phyloP scores from a whole-genome alignment of 805 yeast genomes.

The Pichia paraexigua region DNA sequence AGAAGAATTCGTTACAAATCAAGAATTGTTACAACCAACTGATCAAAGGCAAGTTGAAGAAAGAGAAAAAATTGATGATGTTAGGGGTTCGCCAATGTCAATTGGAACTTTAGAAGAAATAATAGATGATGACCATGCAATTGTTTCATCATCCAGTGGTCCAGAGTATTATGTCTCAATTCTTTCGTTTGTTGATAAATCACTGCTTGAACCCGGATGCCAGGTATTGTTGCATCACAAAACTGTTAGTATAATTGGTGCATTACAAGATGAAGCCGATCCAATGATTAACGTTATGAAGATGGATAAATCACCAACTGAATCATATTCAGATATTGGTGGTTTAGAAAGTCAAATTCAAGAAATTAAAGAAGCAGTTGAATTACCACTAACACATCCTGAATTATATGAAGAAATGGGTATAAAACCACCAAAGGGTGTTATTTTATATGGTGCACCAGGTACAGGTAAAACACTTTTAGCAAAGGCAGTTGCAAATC shows the following conservation, averaged over 20 bases:
- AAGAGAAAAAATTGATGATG: constrained; percentile 87
- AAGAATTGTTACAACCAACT: constrained; percentile 90
- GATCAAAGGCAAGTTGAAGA: constrained; percentile 97
- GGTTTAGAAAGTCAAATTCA: constrained; percentile 94
- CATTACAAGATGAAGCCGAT: constrained; percentile 95
- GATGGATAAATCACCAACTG: constrained; percentile 95
- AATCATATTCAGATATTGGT: constrained; percentile 94
- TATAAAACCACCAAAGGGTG: constrained; percentile 97
- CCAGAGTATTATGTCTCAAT: constrained; percentile 97
- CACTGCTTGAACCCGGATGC: constrained; percentile 92
- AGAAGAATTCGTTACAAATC: constrained; percentile 92
- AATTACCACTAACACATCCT: constrained; percentile 91
- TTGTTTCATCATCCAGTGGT: constrained; percentile 91
- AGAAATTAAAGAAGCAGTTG: constrained; percentile 96
- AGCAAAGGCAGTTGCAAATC: constrained; percentile 98
- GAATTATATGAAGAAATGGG: constrained; percentile 98
- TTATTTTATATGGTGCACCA: constrained; percentile 93
- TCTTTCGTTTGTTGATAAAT: constrained; percentile 94
- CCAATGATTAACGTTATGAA: constrained; percentile 98
- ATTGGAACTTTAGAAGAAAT: constrained; percentile 96
- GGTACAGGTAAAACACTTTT: constrained; percentile 95
- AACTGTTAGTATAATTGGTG: constrained; percentile 94
- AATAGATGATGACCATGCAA: constrained; percentile 97
- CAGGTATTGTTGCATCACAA: constrained; percentile 92
- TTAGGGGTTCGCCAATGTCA: constrained; percentile 94